Evolutionary conservation across 192 early-diverging fungal genomes (phyloP).

Genomic region (Tieghemiomyces parasiticus): DNA sequence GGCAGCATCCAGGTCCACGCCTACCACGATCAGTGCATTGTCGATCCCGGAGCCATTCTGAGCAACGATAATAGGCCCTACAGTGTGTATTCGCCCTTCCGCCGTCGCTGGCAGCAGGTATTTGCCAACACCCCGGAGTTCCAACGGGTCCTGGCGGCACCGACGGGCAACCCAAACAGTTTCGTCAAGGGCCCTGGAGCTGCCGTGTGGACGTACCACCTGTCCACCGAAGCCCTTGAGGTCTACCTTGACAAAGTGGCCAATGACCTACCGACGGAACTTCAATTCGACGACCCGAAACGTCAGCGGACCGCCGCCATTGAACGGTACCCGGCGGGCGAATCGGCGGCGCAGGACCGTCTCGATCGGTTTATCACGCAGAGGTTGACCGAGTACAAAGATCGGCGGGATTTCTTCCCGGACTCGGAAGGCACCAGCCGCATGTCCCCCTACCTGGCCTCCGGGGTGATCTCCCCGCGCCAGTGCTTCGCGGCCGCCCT

Average conservation of each 20-base stretch:
- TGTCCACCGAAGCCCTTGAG: too few relatives aligned
- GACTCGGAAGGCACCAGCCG: constrained; percentile 16
- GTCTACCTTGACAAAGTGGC: too few relatives aligned
- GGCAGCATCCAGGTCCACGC: constrained; percentile 17
- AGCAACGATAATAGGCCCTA: constrained; percentile 31
- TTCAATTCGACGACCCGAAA: too few relatives aligned
- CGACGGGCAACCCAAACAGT: too few relatives aligned
- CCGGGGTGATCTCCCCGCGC: constrained; percentile 32
- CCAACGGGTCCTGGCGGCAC: background rate
- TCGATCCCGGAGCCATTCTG: constrained; percentile 27
- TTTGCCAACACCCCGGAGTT: constrained; percentile 16
- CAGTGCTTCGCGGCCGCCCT: constrained; percentile 33
- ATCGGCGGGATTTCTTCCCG: constrained; percentile 23
- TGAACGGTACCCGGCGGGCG: constrained; percentile 34
- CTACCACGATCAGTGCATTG: constrained; percentile 39
- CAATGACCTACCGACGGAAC: too few relatives aligned
- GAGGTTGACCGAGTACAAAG: constrained; percentile 23
- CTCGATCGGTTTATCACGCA: constrained; percentile 22
- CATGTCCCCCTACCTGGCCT: constrained; percentile 34
- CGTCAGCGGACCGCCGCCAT: too few relatives aligned
- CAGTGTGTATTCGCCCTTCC: constrained; percentile 35
- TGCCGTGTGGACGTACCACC: too few relatives aligned
- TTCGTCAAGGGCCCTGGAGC: too few relatives aligned
- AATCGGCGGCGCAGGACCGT: constrained; percentile 27
- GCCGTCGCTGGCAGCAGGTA: constrained; percentile 20